Percentiles rank a stretch among this genome's conserved stretches.
Evolutionary conservation across 2,329 filamentous ascomycete genomes (phyloP).

Genomic region (Colletotrichum costaricense): DNA sequence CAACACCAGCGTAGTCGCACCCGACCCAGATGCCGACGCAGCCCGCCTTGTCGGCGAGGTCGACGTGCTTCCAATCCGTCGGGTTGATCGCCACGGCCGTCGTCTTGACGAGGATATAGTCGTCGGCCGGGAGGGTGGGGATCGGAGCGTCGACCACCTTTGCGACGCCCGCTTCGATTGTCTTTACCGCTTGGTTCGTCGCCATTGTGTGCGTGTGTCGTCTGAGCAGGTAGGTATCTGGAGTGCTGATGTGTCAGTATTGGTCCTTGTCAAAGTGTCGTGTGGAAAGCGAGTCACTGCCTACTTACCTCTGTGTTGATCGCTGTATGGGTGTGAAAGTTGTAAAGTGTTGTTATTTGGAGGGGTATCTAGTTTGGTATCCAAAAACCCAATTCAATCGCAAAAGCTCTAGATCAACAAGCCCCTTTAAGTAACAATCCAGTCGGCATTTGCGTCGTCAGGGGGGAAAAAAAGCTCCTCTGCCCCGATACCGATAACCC

Average conservation of each 20-base stretch:
- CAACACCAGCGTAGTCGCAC: conserved; percentile 60
- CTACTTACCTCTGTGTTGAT: not conserved
- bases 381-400: not conserved
- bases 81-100: conserved; percentile 51
- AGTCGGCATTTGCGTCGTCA: not conserved
- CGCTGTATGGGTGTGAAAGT: not conserved
- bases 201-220: conserved; percentile 17
- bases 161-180: conserved; percentile 36
- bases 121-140: conserved; percentile 39
- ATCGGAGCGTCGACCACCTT: conserved; percentile 43
- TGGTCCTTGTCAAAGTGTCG: not conserved
- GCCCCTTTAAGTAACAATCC: not conserved
- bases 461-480: not conserved
- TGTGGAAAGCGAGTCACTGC: no score
- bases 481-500: not conserved
- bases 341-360: not conserved
- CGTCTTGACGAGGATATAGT: conserved; percentile 48
- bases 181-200: conserved; percentile 36
- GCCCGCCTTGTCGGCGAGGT: conserved; percentile 36
- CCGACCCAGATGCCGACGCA: conserved; percentile 45
- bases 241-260: not conserved
- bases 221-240: not conserved
- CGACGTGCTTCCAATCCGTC: conserved; percentile 49
- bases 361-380: not conserved
- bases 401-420: not conserved